A percentile compares a stretch with the other conserved stretches of the same genome.
These are phyloP conservation scores for Alternaria dauci DNA, from an alignment of 2,329 filamentous ascomycete genomes.

Conservation along the genomic window DNA sequence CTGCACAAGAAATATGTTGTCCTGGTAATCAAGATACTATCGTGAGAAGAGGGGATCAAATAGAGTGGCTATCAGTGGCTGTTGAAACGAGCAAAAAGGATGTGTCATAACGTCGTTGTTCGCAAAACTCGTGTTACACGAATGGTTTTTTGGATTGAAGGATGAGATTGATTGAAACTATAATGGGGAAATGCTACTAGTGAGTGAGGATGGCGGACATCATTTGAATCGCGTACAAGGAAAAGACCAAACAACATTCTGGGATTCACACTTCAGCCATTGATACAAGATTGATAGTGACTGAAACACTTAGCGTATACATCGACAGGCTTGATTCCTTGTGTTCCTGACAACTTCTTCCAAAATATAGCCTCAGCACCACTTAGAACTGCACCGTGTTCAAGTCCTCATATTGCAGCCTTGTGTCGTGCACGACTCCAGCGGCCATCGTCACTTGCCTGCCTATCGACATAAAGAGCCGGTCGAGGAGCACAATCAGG, in stretches of 20 bases:
- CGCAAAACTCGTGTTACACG: background rate
- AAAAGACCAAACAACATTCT: background rate
- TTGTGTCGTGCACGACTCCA: background rate
- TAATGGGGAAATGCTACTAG: background rate
- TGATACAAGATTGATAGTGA: background rate
- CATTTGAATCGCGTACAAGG: background rate
- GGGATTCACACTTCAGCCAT: background rate
- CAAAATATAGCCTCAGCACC: background rate
- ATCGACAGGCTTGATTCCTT: accelerated
- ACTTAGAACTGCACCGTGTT: background rate
- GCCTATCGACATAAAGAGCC: background rate
- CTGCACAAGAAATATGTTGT: too few species aligned
- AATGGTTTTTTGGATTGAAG: too few species aligned
- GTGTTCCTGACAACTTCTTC: background rate
- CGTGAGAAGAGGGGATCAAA: background rate
- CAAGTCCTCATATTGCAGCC: background rate
- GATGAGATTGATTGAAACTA: too few species aligned
- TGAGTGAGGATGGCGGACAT: background rate
- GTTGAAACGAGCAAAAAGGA: background rate
- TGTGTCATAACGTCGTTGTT: background rate
- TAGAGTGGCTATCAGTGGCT: background rate
- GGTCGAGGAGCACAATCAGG: background rate
- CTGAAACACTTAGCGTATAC: background rate
- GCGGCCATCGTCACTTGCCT: background rate
- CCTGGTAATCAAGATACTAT: accelerated